Evolutionary conservation across 2,329 filamentous ascomycete species (phyloP), one percentile per base, ranked within the genome.

Genomic region (Ilyonectria destructans): DNA sequence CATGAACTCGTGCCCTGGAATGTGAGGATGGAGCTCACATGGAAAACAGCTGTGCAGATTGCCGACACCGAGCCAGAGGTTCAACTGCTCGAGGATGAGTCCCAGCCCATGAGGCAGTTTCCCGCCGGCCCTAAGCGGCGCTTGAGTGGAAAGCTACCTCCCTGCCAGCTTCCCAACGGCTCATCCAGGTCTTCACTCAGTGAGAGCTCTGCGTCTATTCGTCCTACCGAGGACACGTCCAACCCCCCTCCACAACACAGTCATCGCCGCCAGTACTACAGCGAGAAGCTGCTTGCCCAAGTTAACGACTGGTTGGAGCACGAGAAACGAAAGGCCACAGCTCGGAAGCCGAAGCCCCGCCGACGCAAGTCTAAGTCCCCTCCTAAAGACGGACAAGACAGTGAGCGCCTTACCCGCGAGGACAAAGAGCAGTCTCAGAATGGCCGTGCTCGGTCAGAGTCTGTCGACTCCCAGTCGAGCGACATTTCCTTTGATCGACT

Each of bases 291-390:
- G 8, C 82, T 96, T 31, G 86, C 90, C 21, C 93, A 97, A 77
- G 90, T 98, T 15, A 87, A 89, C 29, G 90, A 93, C 71, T 98
- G 96, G 96, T 83, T 98, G 45, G 90, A 95, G 74, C 89, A 91
- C 57, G 95, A 98, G 81, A 92, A 91, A 77, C 82, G 85, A 35
- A 90, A 90, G 74, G 86, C 87, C 45, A 81, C 85, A 10, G 85
- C 86, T 58, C 89, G 86, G 77, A 86, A 77, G 73, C 68, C 61
- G 2, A 85, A 75, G 67, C 77, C 76, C 43, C 83, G 72, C 37
- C 68, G 80, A 68, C 84, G 81, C 74, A 85, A 82, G 77, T 81
- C 82, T 61, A 81, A 80, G 67, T 82, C 80, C 51, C 81, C 79
- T 48, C 72, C 81, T 17, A 73, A 78, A 15, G 70, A 74, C 59